Conservation (phyloP, 805 yeast genomes). For the Candida sphagnicola region DNA sequence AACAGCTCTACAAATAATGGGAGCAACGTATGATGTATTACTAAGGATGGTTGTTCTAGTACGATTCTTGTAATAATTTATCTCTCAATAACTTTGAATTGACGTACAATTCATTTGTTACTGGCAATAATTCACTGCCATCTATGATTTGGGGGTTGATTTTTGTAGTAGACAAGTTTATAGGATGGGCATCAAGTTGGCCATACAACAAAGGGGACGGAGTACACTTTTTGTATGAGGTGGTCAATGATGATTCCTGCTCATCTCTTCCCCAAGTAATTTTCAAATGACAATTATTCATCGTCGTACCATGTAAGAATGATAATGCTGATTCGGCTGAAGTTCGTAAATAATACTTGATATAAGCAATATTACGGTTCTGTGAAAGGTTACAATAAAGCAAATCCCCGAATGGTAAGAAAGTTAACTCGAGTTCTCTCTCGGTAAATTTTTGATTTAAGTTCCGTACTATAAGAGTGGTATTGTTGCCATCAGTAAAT, state of each 20-base stretch:
- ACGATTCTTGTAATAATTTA: constrained; percentile 7
- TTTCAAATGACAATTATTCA: constrained; percentile 24
- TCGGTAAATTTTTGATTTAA: constrained; percentile 56
- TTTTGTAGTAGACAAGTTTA: constrained; percentile 8
- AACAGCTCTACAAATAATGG: too few species aligned
- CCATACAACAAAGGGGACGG: constrained; percentile 19
- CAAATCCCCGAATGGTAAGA: constrained; percentile 60
- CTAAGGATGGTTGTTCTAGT: too few species aligned
- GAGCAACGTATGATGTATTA: too few species aligned
- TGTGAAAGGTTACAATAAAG: constrained; percentile 19
- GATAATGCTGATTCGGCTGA: constrained; percentile 38
- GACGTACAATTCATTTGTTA: constrained; percentile 15
- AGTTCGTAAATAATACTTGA: constrained; percentile 25
- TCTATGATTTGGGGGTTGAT: constrained; percentile 9
- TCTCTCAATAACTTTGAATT: constrained; percentile 10
- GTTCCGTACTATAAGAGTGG: constrained; percentile 71
- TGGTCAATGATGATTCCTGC: constrained; percentile 9
- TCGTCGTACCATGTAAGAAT: constrained; percentile 23
- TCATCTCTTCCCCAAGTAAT: constrained; percentile 29
- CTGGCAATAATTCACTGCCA: constrained; percentile 14
- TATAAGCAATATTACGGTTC: constrained; percentile 17
- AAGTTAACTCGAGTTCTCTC: constrained; percentile 55
- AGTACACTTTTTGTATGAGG: constrained; percentile 9
- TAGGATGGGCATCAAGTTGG: constrained; percentile 8
- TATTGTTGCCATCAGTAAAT: constrained; percentile 76